Evolutionary conservation across 768 basidiomycete genomes (phyloP).

Genomic region (Suillus spraguei): DNA sequence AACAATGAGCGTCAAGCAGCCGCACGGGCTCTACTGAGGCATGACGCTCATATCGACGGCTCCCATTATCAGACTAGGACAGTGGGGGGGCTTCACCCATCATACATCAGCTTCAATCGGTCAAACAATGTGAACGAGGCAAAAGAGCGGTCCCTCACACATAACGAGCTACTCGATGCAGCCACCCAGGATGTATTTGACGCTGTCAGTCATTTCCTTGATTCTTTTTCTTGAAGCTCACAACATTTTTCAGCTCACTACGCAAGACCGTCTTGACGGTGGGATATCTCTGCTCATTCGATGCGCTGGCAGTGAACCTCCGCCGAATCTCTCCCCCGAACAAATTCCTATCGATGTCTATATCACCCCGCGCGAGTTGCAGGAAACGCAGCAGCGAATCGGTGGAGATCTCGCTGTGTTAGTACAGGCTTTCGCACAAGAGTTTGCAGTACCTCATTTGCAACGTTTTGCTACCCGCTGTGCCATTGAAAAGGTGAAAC

Average conservation of each 20-base stretch:
- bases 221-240: not conserved
- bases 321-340: not conserved
- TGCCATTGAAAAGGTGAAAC: constrained; percentile 9
- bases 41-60: constrained; percentile 7
- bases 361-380: not conserved
- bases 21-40: constrained; percentile 4
- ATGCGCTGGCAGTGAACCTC: constrained; percentile 10
- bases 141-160: not conserved
- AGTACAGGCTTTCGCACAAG: constrained; percentile 14
- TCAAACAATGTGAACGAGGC: not conserved
- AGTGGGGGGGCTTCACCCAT: constrained; percentile 10
- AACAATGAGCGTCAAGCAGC: constrained; percentile 7
- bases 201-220: constrained; percentile 5
- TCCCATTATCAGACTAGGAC: constrained; percentile 7
- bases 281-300: constrained; percentile 12
- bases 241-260: constrained; percentile 10
- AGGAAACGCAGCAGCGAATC: constrained; percentile 3
- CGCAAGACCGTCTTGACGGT: constrained; percentile 13
- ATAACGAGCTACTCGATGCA: not conserved
- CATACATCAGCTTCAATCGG: constrained; percentile 10
- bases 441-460: constrained; percentile 13
- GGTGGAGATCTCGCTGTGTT: constrained; percentile 3
- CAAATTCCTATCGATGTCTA: constrained; percentile 12
- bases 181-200: constrained; percentile 6
- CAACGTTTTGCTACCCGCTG: constrained; percentile 6